A percentile compares a stretch with the other conserved stretches of the same genome.
Conservation (phyloP, 805 yeast species). For the Sugiyamaella chiloensis region DNA sequence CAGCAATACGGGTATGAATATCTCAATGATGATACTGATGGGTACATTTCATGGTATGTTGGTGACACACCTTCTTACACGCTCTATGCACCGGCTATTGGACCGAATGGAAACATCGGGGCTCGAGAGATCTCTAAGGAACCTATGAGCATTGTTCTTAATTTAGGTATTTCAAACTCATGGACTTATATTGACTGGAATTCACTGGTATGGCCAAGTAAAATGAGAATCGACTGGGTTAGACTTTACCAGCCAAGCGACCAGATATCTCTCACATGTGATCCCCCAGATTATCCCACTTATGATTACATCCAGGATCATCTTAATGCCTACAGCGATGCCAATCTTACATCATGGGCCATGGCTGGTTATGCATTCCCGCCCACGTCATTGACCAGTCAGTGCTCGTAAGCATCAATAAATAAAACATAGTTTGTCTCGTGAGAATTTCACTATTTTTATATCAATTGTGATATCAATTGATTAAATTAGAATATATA, state of each 20-base stretch:
- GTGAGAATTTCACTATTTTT: neutral
- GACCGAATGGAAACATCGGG: conserved; percentile 88
- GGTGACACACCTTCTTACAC: conserved; percentile 79
- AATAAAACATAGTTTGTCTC: too few species aligned
- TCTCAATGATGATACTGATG: conserved; percentile 61
- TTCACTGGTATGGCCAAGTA: conserved; percentile 67
- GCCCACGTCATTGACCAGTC: conserved; percentile 53
- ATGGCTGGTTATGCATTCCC: conserved; percentile 72
- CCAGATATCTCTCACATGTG: conserved; percentile 66
- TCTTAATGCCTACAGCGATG: conserved; percentile 60
- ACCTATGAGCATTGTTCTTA: conserved; percentile 87
- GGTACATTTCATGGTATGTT: conserved; percentile 83
- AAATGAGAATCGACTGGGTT: conserved; percentile 77
- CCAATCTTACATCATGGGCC: conserved; percentile 72
- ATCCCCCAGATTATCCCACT: conserved; percentile 84
- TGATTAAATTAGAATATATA: too few species aligned
- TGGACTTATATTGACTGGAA: conserved; percentile 97
- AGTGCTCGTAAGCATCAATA: conserved; percentile 12
- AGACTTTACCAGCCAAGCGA: conserved; percentile 86
- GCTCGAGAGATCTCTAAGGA: conserved; percentile 81
- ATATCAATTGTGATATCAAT: too few species aligned
- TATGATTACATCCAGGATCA: conserved; percentile 75
- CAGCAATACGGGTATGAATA: conserved; percentile 81
- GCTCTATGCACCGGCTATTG: conserved; percentile 66
- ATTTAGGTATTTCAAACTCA: conserved; percentile 83